Base-by-base conservation (phyloP, 2,329 filamentous ascomycete genomes). In the Xylaria sp. region DNA sequence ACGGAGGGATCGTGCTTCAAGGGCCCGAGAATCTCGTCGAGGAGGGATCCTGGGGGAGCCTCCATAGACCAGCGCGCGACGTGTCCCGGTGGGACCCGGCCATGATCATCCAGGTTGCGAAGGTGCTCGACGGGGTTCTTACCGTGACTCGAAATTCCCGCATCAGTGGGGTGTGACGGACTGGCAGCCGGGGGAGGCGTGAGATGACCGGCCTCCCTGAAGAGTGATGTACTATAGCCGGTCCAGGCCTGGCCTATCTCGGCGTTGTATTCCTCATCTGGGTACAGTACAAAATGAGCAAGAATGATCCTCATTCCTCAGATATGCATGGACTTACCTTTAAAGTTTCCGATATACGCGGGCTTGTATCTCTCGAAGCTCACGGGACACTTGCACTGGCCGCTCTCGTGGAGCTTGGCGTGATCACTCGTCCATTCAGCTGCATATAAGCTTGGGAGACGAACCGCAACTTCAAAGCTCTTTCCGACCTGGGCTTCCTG, bases 381-480 rank as follows among this genome's bases (percentile, higher is more conserved):
- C 0, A 78, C 74, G 4, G 65, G 63, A 67, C 82, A 84, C 15
- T 67, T 38, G 72, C 82, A 84, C 7, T 66, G 68, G 3, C 81
- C 81, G 4, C 53, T 61, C 4, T 72, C 63, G 71, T 84, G 82
- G 4, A 79, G 76, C 20, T 69, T 66, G 11, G 76, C 75, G 71
- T 84, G 82, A 71, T 83, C 82, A 0, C 67, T 67, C 2, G 77
- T 68, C 82, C 82, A 84, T 69, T 84, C 82, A 3, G 78, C 79
- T 1, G 77, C 81, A 66, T 78, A 83, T n/a, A 81, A 71, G 63
- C 80, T 79, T 0, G 75, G 60, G 10, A 81, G 73, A 1, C 81
- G 79, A 40, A 81, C 72, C 0, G 76, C 53, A 4, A 79, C 74
- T 5, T 66, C 71, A 2, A 71, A 63, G 48, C 36, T 54, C 17